Evolutionary conservation across 2,329 filamentous ascomycete genomes (phyloP), one percentile per base, ranked within the genome.

Genomic region (Penicillium frequentans): DNA sequence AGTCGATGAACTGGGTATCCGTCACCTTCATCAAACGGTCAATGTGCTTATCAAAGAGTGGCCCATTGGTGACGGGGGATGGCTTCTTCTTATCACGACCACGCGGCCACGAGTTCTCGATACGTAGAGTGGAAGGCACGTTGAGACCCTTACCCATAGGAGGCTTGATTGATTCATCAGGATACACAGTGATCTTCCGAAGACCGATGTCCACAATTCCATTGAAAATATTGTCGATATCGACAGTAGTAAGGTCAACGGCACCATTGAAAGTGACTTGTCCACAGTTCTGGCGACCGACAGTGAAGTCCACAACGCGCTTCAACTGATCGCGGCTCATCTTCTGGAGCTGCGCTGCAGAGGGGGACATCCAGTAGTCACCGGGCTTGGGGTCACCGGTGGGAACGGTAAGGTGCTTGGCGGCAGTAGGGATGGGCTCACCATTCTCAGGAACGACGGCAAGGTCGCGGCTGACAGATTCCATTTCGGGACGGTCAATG

Each of bases 81-180:
- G 67, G 82, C 47, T 79, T 77, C 62, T 80, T 82, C 71, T 84
- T 85, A 62, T 86, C 84, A 52, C 80, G 77, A 70, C 84, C 84
- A 56, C 93, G 89, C 29, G 95, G 95, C 88, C 91, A 98, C 0
- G 93, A 96, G 70, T 98, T 93, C 71, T 95, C 88, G 11, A 99
- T 83, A n/a, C 84, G 86, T 62, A 99, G 93, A 37, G 85, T 87
- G 0, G 95, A 91, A 3, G 92, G 93, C 8, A 97, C 91, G 68
- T 99, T 99, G 62, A 99, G 82, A 6, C 91, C 93, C 69, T 92
- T 91, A 56, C 96, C 95, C 56, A 88, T 83, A 0, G 89, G 84
- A 16, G 95, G 93, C 76, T 97, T 99, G 70, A 87, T 86, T 5
- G 84, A 82, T 42, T 86, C 81, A 45, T 89, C 84, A 5, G 81